A percentile compares a stretch with the other conserved stretches of the same genome.
These are phyloP conservation scores for Penicillium steckii DNA, from an alignment of 495 filamentous ascomycete genomes.

Conservation along the genomic window DNA sequence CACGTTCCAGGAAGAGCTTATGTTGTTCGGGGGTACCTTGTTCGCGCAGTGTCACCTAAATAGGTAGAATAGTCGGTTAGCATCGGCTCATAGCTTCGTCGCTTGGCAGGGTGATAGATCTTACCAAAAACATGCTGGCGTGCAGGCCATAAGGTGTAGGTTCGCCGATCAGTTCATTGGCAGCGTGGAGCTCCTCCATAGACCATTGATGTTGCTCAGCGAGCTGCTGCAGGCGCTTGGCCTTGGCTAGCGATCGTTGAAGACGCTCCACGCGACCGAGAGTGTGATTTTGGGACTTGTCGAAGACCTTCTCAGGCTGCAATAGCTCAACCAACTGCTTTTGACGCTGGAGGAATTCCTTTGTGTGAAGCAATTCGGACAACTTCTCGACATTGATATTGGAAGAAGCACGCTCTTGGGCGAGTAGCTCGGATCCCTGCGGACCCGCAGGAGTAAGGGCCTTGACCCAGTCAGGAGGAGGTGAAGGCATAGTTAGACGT, in stretches of 20 bases:
- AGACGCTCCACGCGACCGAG: slow-evolving; percentile 63
- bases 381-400: slow-evolving; percentile 57
- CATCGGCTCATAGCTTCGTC: neutral
- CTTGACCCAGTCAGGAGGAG: slow-evolving; percentile 62
- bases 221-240: slow-evolving; percentile 65
- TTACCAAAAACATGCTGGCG: slow-evolving; percentile 63
- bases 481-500: slow-evolving; percentile 30
- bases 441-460: slow-evolving; percentile 59
- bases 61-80: slow-evolving; percentile 1
- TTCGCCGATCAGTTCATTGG: slow-evolving; percentile 63
- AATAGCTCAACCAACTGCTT: slow-evolving; percentile 53
- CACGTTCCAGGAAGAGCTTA: slow-evolving; percentile 63
- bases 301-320: slow-evolving; percentile 60
- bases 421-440: slow-evolving; percentile 59
- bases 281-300: slow-evolving; percentile 69
- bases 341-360: slow-evolving; percentile 53
- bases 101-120: neutral
- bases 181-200: slow-evolving; percentile 57
- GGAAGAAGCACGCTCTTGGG: slow-evolving; percentile 58
- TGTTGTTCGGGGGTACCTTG: slow-evolving; percentile 70
- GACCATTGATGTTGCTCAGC: slow-evolving; percentile 61
- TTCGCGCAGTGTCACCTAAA: slow-evolving; percentile 61
- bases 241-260: slow-evolving; percentile 58
- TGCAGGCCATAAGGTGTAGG: slow-evolving; percentile 68
- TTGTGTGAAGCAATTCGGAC: slow-evolving; percentile 60